Conservation (phyloP, 129 eudicot genomes). For the Heracleum sosnowskyi region DNA sequence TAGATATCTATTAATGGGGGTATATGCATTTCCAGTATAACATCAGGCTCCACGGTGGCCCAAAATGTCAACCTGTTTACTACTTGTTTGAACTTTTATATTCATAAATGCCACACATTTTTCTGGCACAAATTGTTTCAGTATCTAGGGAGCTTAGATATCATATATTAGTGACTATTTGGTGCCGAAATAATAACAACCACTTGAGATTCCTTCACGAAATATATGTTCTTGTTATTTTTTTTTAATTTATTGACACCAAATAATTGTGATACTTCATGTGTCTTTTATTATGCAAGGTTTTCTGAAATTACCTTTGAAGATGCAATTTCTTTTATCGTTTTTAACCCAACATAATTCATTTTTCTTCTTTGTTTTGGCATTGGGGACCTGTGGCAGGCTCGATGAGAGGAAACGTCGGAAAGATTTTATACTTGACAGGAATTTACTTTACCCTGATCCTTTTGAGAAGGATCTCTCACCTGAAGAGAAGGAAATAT, state of each 20-base stretch:
- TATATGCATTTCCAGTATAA: neutral
- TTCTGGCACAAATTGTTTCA: neutral
- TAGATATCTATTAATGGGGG: too few species aligned
- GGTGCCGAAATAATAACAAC: too few species aligned
- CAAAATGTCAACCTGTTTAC: neutral
- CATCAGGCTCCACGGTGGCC: neutral
- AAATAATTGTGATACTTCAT: neutral
- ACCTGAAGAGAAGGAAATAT: conserved; percentile 74
- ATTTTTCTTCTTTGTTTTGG: neutral
- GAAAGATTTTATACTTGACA: conserved; percentile 78
- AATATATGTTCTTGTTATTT: neutral
- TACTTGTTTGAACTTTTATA: neutral
- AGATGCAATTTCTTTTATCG: neutral
- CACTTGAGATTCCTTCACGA: too few species aligned
- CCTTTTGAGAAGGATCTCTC: conserved; percentile 72
- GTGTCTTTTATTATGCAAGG: neutral
- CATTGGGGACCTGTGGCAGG: conserved; percentile 40
- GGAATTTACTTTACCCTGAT: conserved; percentile 69
- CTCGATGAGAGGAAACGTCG: conserved; percentile 95
- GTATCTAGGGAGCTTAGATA: neutral
- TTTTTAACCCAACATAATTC: neutral
- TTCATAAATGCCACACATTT: neutral
- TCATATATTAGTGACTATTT: neutral
- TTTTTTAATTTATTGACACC: neutral
- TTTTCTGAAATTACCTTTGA: neutral